Evolutionary conservation across 345 rosid species (phyloP).

Genomic region (Eucalyptus pumila): DNA sequence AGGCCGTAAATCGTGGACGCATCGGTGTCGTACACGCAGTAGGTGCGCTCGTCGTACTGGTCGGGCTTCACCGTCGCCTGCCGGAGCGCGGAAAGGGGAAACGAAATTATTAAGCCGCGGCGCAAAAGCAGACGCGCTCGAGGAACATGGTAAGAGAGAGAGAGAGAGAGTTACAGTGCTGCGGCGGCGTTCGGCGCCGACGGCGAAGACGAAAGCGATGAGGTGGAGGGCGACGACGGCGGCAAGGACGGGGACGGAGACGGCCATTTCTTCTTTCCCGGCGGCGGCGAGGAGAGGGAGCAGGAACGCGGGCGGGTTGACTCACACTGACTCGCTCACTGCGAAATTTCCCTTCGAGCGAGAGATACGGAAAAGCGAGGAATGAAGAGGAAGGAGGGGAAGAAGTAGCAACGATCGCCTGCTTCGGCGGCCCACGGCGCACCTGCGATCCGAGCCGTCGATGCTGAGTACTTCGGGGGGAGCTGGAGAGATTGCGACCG

Average conservation of each 20-base stretch:
- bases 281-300: background rate
- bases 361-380: background rate
- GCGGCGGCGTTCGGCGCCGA: slow-evolving; percentile 97
- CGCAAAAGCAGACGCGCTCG: background rate
- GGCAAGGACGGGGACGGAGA: slow-evolving; percentile 52
- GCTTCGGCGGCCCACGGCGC: background rate
- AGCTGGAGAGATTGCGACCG: background rate
- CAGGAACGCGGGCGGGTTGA: background rate
- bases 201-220: slow-evolving; percentile 85
- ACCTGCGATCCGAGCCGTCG: background rate
- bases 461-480: background rate
- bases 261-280: slow-evolving; percentile 28
- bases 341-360: background rate
- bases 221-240: slow-evolving; percentile 55
- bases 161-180: slow-evolving; percentile 40
- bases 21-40: slow-evolving; percentile 61
- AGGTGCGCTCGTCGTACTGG: slow-evolving; percentile 65
- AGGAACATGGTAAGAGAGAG: background rate
- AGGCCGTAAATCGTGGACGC: slow-evolving; percentile 84
- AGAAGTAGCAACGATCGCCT: background rate
- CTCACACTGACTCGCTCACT: background rate
- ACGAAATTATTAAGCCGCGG: background rate
- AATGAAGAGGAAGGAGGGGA: background rate
- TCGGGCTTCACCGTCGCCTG: slow-evolving; percentile 61
- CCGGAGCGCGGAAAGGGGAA: background rate